Evolutionary conservation across 179 eudicot species (phyloP).

Genomic region (Beta lomatogona): DNA sequence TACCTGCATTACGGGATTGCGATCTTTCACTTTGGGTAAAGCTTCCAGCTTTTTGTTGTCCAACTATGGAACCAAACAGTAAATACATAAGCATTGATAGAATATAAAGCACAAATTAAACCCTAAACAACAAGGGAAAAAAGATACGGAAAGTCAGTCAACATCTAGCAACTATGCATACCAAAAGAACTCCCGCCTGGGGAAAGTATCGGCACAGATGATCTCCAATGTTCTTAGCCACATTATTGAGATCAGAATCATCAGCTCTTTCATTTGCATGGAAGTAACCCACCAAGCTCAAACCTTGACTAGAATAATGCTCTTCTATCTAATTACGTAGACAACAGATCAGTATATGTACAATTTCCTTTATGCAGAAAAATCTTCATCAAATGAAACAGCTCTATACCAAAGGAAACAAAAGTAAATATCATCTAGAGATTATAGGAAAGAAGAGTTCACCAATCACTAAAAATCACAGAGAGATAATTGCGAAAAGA

Average conservation of each 20-base stretch:
- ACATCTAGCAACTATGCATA: constrained; percentile 25
- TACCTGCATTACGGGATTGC: constrained; percentile 82
- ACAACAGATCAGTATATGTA: constrained; percentile 6
- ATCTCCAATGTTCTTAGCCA: constrained; percentile 90
- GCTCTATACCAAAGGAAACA: too few species aligned
- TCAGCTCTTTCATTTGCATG: constrained; percentile 92
- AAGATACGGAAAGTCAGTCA: not conserved
- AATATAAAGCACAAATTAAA: not conserved
- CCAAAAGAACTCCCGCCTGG: constrained; percentile 85
- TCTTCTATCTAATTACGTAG: constrained; percentile 68
- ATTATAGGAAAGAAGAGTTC: not conserved
- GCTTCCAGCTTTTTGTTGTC: constrained; percentile 73
- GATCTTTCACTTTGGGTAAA: constrained; percentile 62
- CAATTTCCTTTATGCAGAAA: not conserved
- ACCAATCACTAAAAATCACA: not conserved
- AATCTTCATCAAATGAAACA: not conserved
- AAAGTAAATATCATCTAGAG: not conserved
- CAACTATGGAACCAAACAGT: constrained; percentile 39
- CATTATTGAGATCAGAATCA: constrained; percentile 67
- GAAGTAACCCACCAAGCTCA: constrained; percentile 89
- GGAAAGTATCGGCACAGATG: constrained; percentile 85
- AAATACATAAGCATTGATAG: not conserved
- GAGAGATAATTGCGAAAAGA: not conserved
- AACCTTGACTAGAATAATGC: constrained; percentile 64
- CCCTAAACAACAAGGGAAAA: not conserved